Evolutionary conservation across 495 filamentous ascomycete species (phyloP).

Genomic region (Cairneyella variabilis): DNA sequence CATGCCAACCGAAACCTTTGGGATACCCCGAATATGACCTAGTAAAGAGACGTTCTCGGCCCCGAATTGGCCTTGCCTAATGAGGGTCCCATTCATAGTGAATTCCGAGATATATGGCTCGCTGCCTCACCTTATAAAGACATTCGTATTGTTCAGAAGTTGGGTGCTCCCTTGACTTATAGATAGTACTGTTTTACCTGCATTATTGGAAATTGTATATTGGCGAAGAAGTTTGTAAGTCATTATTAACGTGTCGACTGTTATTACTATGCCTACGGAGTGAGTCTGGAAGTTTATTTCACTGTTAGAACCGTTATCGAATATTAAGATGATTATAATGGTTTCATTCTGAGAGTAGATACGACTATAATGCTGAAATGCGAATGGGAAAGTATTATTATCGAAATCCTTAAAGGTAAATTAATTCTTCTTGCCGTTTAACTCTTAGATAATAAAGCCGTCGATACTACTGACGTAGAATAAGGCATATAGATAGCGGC

Average conservation of each 20-base stretch:
- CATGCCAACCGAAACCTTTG: too few species aligned
- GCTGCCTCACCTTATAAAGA: constrained; percentile 45
- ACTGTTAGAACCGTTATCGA: constrained; percentile 30
- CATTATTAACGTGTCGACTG: constrained; percentile 36
- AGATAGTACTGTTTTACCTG: constrained; percentile 18
- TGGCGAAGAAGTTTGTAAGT: constrained; percentile 33
- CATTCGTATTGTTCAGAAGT: constrained; percentile 39
- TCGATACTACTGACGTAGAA: constrained; percentile 29
- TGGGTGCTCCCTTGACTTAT: constrained; percentile 43
- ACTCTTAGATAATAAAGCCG: constrained; percentile 37
- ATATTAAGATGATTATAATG: constrained; percentile 26
- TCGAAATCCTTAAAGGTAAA: too few species aligned
- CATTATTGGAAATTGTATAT: constrained; percentile 28
- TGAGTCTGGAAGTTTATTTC: background rate
- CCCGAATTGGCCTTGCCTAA: constrained; percentile 20
- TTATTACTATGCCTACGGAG: constrained; percentile 38
- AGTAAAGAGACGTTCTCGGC: too few species aligned
- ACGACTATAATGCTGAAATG: constrained; percentile 52
- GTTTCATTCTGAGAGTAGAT: constrained; percentile 26
- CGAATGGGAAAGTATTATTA: constrained; percentile 41
- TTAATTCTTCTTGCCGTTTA: constrained; percentile 40
- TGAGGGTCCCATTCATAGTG: constrained; percentile 21
- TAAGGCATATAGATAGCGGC: constrained; percentile 35
- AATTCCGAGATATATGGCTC: constrained; percentile 47
- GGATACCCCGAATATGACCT: too few species aligned